phyloP scores from a whole-genome alignment of 768 basidiomycete species.

The Leccinum boreale region DNA sequence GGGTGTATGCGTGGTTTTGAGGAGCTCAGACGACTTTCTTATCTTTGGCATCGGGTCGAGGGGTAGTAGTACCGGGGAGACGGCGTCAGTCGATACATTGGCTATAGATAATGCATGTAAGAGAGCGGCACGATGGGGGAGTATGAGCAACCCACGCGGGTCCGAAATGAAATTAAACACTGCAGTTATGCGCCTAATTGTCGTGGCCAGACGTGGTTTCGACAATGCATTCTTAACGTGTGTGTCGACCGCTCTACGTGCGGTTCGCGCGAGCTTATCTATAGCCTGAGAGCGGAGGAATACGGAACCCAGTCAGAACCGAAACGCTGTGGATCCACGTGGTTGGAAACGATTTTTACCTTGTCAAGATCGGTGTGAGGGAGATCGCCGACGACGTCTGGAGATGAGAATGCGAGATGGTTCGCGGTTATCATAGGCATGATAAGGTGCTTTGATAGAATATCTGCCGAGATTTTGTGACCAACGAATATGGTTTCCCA shows the following conservation, averaged over 20 bases:
- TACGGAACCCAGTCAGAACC: conserved; percentile 2
- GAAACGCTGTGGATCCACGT: conserved; percentile 1
- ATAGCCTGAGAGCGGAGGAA: conserved; percentile 44
- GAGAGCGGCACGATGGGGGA: conserved; percentile 1
- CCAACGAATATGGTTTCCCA: conserved; percentile 74
- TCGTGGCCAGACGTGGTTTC: conserved; percentile 64
- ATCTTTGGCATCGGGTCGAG: conserved; percentile 15
- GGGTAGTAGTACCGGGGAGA: conserved; percentile 42
- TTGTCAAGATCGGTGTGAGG: conserved; percentile 62
- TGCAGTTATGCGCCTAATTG: conserved; percentile 68
- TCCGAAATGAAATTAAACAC: conserved; percentile 64
- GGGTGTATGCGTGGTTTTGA: conserved; percentile 1
- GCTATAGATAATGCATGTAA: conserved; percentile 39
- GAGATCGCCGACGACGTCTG: conserved; percentile 54
- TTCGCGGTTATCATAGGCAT: conserved; percentile 70
- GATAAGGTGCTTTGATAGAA: conserved; percentile 76
- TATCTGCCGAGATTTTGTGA: conserved; percentile 60
- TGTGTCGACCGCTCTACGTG: conserved; percentile 63
- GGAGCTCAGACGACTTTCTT: conserved; percentile 4
- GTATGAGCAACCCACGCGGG: conserved; percentile 50
- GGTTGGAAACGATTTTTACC: conserved; percentile 34
- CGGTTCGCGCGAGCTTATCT: conserved; percentile 68
- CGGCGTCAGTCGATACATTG: conserved; percentile 43
- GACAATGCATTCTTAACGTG: conserved; percentile 71
- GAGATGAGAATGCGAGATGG: conserved; percentile 63